These are phyloP conservation scores for Chalaropsis ovoidea DNA, from an alignment of 2,329 filamentous ascomycete species.

Conservation along the genomic window DNA sequence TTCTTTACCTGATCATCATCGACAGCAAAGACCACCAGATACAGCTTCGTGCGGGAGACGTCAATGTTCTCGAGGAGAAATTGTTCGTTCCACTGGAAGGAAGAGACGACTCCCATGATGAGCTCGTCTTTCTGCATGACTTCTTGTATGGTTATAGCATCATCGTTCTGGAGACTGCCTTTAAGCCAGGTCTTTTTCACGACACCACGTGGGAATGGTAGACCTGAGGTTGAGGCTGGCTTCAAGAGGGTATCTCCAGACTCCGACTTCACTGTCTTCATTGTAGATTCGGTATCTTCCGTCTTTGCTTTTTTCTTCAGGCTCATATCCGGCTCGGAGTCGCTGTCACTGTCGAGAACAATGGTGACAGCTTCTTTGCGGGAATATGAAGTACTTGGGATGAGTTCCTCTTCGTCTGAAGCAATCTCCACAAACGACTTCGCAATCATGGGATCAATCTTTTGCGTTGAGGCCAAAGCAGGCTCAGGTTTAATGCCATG, in stretches of 20 bases:
- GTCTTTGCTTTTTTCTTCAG: neutral
- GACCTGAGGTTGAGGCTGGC: neutral
- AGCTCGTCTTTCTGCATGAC: conserved; percentile 64
- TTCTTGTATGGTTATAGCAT: conserved; percentile 83
- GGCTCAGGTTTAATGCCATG: neutral
- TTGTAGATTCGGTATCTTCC: neutral
- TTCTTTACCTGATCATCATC: conserved; percentile 44
- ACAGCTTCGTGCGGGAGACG: conserved; percentile 47
- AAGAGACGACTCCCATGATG: conserved; percentile 69
- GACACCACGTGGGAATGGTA: conserved; percentile 44
- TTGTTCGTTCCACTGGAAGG: conserved; percentile 74
- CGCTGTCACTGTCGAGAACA: conserved; percentile 18
- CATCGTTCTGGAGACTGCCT: conserved; percentile 48
- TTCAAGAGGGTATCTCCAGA: neutral
- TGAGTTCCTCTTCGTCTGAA: neutral
- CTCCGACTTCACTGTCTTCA: neutral
- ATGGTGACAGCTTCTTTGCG: conserved; percentile 12
- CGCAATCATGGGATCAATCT: neutral
- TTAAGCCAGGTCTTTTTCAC: conserved; percentile 75
- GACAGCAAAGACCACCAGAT: conserved; percentile 48
- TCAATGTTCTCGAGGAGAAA: conserved; percentile 70
- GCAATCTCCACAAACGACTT: neutral
- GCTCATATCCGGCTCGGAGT: conserved; percentile 3
- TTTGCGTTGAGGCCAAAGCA: neutral
- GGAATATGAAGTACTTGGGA: neutral